Evolutionary conservation across 2,329 filamentous ascomycete species (phyloP), one percentile per base, ranked within the genome.

Genomic region (Alternaria sp.): DNA sequence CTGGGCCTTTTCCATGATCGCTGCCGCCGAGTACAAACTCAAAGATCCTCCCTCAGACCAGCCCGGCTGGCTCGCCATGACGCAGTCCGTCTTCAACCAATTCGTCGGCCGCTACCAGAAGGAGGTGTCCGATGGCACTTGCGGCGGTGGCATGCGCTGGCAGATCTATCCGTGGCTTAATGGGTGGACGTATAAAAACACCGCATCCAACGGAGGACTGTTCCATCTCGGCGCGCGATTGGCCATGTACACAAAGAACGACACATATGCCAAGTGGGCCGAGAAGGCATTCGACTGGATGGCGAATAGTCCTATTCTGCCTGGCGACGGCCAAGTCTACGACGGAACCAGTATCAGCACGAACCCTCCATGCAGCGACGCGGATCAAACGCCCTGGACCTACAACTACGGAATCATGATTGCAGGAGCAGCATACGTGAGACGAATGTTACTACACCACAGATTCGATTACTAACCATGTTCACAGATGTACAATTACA

Each of bases 1-100:
- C 70, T 88, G 86, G 86, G 86, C 80, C 3, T 84, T 86, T 62
- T 82, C 84, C 25, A 86, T 84, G 44, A 85, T 88, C 81, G 81
- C 84, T 1, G 86, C 86, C 3, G 86, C 86, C 11, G 86, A 88
- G 68, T 75, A 80, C 59, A 81, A 82, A 45, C 85, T 83, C 63
- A 79, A 80, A 1, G 75, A 79, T 30, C 83, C 81, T 5, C 78
- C 79, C 2, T 50, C 71, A 7, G 76, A 77, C 46, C 64, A 82
- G 45, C 81, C 82, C 3, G 77, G 75, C 26, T 84, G 81, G 81
- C 75, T 84, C 13, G 80, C 79, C 5, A 78, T 84, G 46, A 82
- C 81, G 0, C 78, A 80, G 52, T 77, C 76, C 12, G 78, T 80
- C 45, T 79, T 81, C 69, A 80, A 81, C 54, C 74, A 76, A 10